phyloP scores from a whole-genome alignment of 345 rosid genomes.

The Toxicodendron radicans region DNA sequence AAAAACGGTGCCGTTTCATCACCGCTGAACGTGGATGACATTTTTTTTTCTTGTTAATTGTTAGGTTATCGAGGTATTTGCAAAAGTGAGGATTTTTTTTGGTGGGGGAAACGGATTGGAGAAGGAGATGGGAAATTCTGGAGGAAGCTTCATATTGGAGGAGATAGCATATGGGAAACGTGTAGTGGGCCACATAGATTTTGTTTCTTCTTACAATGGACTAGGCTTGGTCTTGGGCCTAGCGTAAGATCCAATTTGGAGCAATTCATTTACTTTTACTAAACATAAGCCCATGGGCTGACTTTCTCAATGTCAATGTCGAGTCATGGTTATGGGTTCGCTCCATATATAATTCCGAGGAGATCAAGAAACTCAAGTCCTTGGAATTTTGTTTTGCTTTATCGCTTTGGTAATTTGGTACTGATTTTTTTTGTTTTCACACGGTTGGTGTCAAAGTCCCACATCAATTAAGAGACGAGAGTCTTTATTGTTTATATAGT shows the following conservation, averaged over 20 bases:
- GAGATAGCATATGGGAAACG: not conserved
- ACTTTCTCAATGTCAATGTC: no score
- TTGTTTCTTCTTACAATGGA: not conserved
- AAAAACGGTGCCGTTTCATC: constrained; percentile 48
- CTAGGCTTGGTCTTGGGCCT: not conserved
- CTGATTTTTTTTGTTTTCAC: no score
- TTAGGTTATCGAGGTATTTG: not conserved
- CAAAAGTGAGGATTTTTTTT: not conserved
- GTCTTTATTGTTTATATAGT: no score
- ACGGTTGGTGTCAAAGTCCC: no score
- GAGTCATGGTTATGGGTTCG: no score
- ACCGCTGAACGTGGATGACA: constrained; percentile 41
- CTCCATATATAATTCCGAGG: no score
- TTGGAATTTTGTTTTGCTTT: no score
- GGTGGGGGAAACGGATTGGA: not conserved
- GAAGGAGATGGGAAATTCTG: not conserved
- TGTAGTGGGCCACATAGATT: not conserved
- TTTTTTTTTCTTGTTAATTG: not conserved
- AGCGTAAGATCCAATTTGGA: not conserved
- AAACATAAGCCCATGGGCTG: no score
- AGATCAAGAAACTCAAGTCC: no score
- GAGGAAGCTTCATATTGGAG: constrained; percentile 1
- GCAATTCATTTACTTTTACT: no score
- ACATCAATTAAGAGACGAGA: no score
- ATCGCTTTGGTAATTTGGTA: no score